These are phyloP conservation scores for Ajuga reptans DNA, from an alignment of 305 asterid genomes.

Conservation along the genomic window DNA sequence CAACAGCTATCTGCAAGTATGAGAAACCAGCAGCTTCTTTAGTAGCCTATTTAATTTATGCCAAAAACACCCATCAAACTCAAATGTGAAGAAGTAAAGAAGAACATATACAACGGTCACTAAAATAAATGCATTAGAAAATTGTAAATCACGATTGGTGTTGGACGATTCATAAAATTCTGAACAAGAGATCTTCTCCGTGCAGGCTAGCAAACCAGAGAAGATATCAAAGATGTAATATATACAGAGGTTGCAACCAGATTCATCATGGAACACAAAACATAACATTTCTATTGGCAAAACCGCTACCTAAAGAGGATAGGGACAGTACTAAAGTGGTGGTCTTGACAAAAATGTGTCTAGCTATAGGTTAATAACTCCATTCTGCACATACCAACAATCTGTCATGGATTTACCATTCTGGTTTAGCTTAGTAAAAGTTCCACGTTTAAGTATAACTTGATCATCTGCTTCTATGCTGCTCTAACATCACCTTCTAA, in stretches of 20 bases:
- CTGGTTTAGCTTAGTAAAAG: neutral
- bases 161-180: neutral
- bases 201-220: conserved; percentile 5
- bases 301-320: neutral
- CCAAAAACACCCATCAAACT: conserved; percentile 22
- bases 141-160: neutral
- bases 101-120: neutral
- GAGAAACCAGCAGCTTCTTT: conserved; percentile 21
- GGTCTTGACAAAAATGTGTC: neutral
- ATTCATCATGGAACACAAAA: neutral
- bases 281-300: neutral
- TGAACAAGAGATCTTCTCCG: neutral
- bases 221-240: neutral
- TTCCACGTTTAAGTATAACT: neutral
- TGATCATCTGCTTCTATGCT: neutral
- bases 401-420: neutral
- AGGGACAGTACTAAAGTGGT: neutral
- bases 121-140: neutral
- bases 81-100: conserved; percentile 5
- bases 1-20: conserved; percentile 10
- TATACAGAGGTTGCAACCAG: neutral
- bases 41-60: conserved; percentile 14
- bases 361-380: neutral
- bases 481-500: neutral
- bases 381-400: neutral